A percentile compares a stretch with the other conserved stretches of the same genome.
Conservation (phyloP, 192 early-diverging fungal genomes). For the Geranomyces michiganensis region DNA sequence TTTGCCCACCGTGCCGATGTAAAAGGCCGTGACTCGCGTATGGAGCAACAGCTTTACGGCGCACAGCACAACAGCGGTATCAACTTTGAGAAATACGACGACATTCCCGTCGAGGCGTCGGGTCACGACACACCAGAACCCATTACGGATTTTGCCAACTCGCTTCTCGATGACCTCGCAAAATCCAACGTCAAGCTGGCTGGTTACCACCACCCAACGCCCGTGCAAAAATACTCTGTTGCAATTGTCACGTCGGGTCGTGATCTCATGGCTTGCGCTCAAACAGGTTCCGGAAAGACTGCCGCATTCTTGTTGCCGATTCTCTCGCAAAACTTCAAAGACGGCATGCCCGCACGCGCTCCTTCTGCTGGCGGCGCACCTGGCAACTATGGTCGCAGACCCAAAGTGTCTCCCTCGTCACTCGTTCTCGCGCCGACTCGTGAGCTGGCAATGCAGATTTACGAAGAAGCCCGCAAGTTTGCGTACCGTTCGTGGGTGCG, state of each 20-base stretch:
- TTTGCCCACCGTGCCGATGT: constrained; percentile 72
- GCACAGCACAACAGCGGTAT: constrained; percentile 85
- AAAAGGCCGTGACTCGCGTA: constrained; percentile 71
- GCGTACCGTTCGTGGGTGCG: constrained; percentile 80
- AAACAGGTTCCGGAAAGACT: constrained; percentile 89
- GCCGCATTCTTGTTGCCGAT: constrained; percentile 97
- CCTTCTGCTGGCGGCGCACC: constrained; percentile 33
- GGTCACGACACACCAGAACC: constrained; percentile 51
- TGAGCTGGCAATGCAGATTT: constrained; percentile 93
- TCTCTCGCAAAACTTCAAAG: constrained; percentile 83
- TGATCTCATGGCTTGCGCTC: constrained; percentile 98
- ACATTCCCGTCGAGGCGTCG: constrained; percentile 91
- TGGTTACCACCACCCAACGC: constrained; percentile 85
- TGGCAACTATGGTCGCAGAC: constrained; percentile 14
- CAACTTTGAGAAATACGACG: constrained; percentile 98
- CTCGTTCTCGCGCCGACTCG: constrained; percentile 92
- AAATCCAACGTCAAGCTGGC: constrained; percentile 87
- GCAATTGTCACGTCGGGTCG: constrained; percentile 68
- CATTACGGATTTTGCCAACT: constrained; percentile 66
- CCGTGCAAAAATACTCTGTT: constrained; percentile 72
- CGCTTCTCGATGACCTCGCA: constrained; percentile 77
- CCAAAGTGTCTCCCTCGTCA: constrained; percentile 65
- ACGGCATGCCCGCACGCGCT: constrained; percentile 51
- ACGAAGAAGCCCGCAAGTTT: constrained; percentile 80
- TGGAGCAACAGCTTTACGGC: constrained; percentile 79